Percentiles rank a stretch among this genome's conserved stretches.
Evolutionary conservation across 2,329 filamentous ascomycete genomes (phyloP).

Genomic region (Elsinoe australis): DNA sequence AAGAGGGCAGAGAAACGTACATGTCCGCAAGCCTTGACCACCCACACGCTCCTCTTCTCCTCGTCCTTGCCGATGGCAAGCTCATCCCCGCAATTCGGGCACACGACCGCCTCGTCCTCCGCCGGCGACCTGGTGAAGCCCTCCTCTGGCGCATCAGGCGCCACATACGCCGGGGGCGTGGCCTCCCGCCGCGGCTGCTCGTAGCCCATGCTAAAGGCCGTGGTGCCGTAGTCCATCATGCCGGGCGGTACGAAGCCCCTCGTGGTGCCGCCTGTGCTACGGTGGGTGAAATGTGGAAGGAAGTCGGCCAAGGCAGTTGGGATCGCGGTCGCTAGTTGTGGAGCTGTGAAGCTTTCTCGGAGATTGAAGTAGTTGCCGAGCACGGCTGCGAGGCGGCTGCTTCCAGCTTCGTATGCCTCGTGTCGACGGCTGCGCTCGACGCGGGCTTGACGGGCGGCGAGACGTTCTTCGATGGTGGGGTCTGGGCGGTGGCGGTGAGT

Average conservation of each 20-base stretch:
- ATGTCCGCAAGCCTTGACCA: constrained; percentile 83
- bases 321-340: too few relatives aligned
- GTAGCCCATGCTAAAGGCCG: constrained; percentile 39
- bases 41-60: constrained; percentile 81
- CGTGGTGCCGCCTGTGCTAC: too few relatives aligned
- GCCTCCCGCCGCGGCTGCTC: constrained; percentile 21
- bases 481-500: constrained; percentile 21
- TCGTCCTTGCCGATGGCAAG: constrained; percentile 63
- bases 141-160: constrained; percentile 56
- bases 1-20: constrained; percentile 46
- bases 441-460: too few relatives aligned
- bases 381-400: too few relatives aligned
- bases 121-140: constrained; percentile 74
- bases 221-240: constrained; percentile 33
- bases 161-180: constrained; percentile 43
- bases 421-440: too few relatives aligned
- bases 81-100: constrained; percentile 79
- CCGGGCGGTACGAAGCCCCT: constrained; percentile 16
- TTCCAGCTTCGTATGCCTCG: too few relatives aligned
- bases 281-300: background rate
- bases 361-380: too few relatives aligned
- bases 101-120: constrained; percentile 67
- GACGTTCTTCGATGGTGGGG: too few relatives aligned
- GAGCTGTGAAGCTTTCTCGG: too few relatives aligned
- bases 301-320: background rate